phyloP scores from a whole-genome alignment of 257 asterid genomes.

The Nicotiana benthamiana region DNA sequence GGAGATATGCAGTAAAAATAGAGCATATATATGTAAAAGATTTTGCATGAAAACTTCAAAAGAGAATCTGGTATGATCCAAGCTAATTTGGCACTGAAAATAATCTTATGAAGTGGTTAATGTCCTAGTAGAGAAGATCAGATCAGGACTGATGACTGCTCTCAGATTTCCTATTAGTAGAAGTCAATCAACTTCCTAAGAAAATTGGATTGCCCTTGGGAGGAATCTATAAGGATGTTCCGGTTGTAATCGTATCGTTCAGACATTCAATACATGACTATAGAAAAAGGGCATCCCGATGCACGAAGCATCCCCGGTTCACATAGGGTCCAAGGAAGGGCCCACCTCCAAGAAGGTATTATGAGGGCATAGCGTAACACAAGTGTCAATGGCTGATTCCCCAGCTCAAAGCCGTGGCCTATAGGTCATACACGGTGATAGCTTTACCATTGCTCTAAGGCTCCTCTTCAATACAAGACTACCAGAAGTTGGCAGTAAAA shows the following conservation, averaged over 20 bases:
- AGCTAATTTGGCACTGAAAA: not conserved
- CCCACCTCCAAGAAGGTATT: no score
- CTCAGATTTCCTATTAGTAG: not conserved
- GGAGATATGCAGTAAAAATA: not conserved
- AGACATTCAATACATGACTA: not conserved
- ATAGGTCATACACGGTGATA: no score
- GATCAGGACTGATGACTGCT: not conserved
- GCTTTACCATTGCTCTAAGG: no score
- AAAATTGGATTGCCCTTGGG: not conserved
- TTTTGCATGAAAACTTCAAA: not conserved
- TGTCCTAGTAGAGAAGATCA: not conserved
- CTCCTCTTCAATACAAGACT: not conserved
- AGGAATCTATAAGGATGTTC: not conserved
- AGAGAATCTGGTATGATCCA: not conserved
- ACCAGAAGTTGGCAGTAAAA: not conserved
- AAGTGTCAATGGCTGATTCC: no score
- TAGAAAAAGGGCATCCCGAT: no score
- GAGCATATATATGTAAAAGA: not conserved
- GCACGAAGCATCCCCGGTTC: no score
- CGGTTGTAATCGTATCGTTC: not conserved
- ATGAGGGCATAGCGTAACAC: no score
- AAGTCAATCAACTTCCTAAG: not conserved
- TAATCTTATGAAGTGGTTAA: not conserved
- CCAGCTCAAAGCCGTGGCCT: no score
- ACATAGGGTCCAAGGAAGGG: no score